phyloP scores from a whole-genome alignment of 495 filamentous ascomycete species.

The Aspergillus hancockii region DNA sequence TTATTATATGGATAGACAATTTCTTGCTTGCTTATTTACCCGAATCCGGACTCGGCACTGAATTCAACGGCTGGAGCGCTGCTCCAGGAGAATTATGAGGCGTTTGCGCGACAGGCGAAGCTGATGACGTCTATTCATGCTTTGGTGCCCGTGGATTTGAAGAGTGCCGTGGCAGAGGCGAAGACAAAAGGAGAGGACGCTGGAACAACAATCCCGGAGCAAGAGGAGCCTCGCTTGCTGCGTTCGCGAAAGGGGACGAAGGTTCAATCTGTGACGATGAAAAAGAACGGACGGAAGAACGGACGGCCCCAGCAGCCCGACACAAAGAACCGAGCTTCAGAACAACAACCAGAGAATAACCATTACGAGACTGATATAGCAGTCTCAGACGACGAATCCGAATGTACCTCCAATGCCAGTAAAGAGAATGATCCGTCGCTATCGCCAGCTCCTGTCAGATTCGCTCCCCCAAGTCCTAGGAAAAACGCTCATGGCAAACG shows the following conservation, averaged over 20 bases:
- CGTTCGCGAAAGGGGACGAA: constrained; percentile 29
- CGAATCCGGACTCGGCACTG: constrained; percentile 70
- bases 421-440: constrained; percentile 56
- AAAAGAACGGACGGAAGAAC: constrained; percentile 17
- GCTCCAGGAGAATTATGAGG: constrained; percentile 62
- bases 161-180: constrained; percentile 52
- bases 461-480: constrained; percentile 32
- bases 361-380: constrained; percentile 3
- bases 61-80: constrained; percentile 65
- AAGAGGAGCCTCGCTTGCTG: constrained; percentile 20
- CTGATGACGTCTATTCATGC: constrained; percentile 72
- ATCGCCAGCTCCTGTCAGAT: constrained; percentile 38
- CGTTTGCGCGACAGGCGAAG: constrained; percentile 60
- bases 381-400: constrained; percentile 31
- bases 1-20: constrained; percentile 55
- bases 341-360: constrained; percentile 4
- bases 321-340: constrained; percentile 9
- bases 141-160: constrained; percentile 46
- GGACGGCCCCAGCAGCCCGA: constrained; percentile 8
- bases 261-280: constrained; percentile 30
- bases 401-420: constrained; percentile 30
- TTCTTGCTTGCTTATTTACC: constrained; percentile 69
- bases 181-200: constrained; percentile 60
- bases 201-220: constrained; percentile 24
- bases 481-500: constrained; percentile 42